Base-by-base conservation (phyloP, 2,329 filamentous ascomycete species). In the Ophiostoma tasmaniense region DNA sequence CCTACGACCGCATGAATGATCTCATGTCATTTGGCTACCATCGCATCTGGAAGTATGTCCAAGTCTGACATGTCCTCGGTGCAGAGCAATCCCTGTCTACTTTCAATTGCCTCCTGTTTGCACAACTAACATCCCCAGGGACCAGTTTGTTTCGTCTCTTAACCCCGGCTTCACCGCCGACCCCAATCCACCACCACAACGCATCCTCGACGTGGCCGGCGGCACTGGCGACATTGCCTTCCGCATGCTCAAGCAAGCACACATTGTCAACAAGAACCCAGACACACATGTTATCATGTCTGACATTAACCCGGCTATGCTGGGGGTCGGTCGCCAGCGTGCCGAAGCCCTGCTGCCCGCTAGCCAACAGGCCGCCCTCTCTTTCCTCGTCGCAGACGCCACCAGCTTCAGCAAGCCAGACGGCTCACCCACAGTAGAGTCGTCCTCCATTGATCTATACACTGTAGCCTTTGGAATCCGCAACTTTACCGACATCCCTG, bases 1-100 rank as follows among this genome's bases (percentile, higher is more conserved):
- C 90, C 22, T 99, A 99, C 81, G 95, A 99, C 79, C 90, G 89
- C 72, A 99, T 99, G 95, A 99, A 99, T 81, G 95, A 99, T 79
- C 85, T 98, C 74, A 99, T 99, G 95, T 98, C 95, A 8, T 87
- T 99, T 65, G 95, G 95, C 68, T 93, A 97, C 80, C 95, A 99
- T 79, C 90, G 95, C 61, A 82, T 99, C 50, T 99, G 95, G 95
- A 99, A 90, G 86, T 86, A 74, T 66, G 84, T 78, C 64, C 14
- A 2, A 7, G 10, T 7, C 11, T 37, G 1, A n/a, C 8, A 14
- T 13, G 3, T 33, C 61, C 61, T 37, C 39, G 13, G 59, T 30
- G 10, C 52, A 20, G 17, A 1, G 28, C 14, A 13, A 20, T 62
- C 39, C 33, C 14, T 6, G 30, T 62, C 39, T 35, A 22, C 35